A percentile compares a stretch with the other conserved stretches of the same genome.
phyloP scores from a whole-genome alignment of 768 basidiomycete genomes.

The Lentinula detonsa region DNA sequence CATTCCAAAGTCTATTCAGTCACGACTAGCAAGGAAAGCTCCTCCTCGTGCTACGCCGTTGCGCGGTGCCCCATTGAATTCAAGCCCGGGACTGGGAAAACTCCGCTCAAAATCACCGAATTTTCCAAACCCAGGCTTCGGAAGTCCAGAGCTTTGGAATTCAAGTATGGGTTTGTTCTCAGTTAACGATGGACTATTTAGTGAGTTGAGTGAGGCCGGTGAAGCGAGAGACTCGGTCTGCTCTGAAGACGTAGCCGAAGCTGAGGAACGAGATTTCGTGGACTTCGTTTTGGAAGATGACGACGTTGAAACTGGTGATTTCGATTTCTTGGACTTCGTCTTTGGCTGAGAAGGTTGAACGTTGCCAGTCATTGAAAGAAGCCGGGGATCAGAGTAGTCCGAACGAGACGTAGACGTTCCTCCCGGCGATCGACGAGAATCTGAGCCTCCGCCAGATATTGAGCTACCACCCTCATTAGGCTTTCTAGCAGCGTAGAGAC shows the following conservation, averaged over 20 bases:
- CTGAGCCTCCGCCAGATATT: constrained; percentile 38
- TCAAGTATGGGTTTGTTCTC: neutral
- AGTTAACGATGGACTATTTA: constrained; percentile 12
- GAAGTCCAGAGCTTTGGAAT: neutral
- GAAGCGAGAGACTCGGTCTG: constrained; percentile 12
- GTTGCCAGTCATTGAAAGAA: constrained; percentile 18
- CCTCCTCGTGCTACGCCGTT: neutral
- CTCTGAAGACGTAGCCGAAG: constrained; percentile 17
- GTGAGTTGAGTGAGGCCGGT: constrained; percentile 15
- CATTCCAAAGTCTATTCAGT: neutral
- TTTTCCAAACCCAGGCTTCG: neutral
- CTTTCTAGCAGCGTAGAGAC: constrained; percentile 35
- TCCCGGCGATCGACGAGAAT: constrained; percentile 54
- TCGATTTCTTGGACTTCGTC: constrained; percentile 1
- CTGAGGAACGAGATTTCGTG: constrained; percentile 16
- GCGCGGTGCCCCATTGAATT: neutral
- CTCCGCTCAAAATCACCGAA: neutral
- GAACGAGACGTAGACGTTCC: constrained; percentile 31
- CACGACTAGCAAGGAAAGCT: constrained; percentile 1
- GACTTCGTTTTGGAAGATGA: constrained; percentile 17
- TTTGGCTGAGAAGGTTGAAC: constrained; percentile 8
- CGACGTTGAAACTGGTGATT: constrained; percentile 6
- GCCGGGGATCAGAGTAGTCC: constrained; percentile 21
- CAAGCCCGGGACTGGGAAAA: neutral
- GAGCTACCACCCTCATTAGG: constrained; percentile 19